Conservation (phyloP, 1,284 basidiomycete species). For the Thecaphora thlaspeos region DNA sequence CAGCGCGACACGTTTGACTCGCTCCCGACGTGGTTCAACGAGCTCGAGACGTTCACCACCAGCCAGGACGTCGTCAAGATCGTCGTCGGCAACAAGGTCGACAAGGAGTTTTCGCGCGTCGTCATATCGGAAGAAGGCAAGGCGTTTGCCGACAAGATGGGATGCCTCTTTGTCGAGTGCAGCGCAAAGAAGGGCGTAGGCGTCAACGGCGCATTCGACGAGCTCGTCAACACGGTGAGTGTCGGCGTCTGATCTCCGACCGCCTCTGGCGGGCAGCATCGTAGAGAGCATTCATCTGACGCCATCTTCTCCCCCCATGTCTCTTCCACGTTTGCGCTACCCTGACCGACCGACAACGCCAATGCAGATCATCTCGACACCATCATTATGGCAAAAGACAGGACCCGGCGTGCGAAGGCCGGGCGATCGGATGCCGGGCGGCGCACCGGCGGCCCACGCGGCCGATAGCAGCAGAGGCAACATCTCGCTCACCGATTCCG, state of each 20-base stretch:
- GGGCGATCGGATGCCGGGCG: constrained; percentile 55
- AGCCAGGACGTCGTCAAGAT: constrained; percentile 79
- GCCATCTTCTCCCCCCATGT: background rate
- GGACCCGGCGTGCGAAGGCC: constrained; percentile 46
- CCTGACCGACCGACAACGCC: no score
- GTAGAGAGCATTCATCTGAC: no score
- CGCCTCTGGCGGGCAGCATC: no score
- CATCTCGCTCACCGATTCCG: constrained; percentile 33
- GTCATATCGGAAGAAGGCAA: constrained; percentile 77
- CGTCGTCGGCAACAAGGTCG: constrained; percentile 89
- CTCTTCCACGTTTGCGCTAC: background rate
- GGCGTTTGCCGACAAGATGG: constrained; percentile 77
- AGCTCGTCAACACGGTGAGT: constrained; percentile 48
- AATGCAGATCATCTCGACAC: constrained; percentile 48
- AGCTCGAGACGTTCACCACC: constrained; percentile 85
- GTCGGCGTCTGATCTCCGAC: no score
- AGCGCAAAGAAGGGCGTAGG: constrained; percentile 54
- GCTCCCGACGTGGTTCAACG: constrained; percentile 85
- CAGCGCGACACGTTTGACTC: constrained; percentile 88
- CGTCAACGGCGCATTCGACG: constrained; percentile 54
- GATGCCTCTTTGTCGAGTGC: constrained; percentile 80
- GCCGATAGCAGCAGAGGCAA: constrained; percentile 41
- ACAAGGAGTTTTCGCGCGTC: constrained; percentile 84
- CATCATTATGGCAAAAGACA: constrained; percentile 46
- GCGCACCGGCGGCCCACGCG: constrained; percentile 45